These are phyloP conservation scores for Lactarius evosmus DNA, from an alignment of 768 basidiomycete species.

Conservation along the genomic window DNA sequence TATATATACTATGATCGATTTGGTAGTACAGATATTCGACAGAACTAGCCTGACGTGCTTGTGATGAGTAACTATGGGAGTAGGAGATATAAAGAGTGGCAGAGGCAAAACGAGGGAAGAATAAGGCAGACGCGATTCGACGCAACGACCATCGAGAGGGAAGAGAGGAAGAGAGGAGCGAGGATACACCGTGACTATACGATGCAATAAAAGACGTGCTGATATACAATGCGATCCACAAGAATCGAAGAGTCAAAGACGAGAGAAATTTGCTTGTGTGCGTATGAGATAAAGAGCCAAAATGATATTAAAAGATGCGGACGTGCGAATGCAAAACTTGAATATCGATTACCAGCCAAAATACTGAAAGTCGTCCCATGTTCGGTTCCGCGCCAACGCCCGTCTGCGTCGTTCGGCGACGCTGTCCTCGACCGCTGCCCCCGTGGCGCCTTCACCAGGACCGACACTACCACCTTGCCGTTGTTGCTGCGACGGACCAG, in stretches of 20 bases:
- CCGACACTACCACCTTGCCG: conserved; percentile 9
- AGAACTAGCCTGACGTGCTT: conserved; percentile 25
- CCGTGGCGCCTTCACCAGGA: background rate
- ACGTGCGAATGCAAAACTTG: background rate
- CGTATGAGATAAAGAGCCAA: conserved; percentile 5
- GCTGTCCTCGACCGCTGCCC: background rate
- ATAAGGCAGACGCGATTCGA: conserved; percentile 1
- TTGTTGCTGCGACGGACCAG: conserved; percentile 33
- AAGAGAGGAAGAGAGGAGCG: background rate
- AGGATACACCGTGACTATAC: conserved; percentile 12
- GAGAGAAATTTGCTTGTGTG: conserved; percentile 13
- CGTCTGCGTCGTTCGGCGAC: conserved; percentile 30
- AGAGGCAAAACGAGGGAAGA: conserved; percentile 8
- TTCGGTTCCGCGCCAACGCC: conserved; percentile 58
- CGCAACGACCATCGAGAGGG: background rate
- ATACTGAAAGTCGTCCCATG: conserved; percentile 67
- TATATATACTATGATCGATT: conserved; percentile 29
- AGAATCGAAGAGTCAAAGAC: background rate
- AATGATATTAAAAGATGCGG: conserved; percentile 5
- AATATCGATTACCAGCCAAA: conserved; percentile 51
- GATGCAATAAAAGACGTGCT: conserved; percentile 21
- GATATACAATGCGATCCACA: conserved; percentile 26
- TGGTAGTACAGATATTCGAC: conserved; percentile 30
- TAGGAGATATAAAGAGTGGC: background rate
- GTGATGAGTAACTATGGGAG: conserved; percentile 24